phyloP scores from a whole-genome alignment of 257 asterid genomes.

The Echites panduratus region DNA sequence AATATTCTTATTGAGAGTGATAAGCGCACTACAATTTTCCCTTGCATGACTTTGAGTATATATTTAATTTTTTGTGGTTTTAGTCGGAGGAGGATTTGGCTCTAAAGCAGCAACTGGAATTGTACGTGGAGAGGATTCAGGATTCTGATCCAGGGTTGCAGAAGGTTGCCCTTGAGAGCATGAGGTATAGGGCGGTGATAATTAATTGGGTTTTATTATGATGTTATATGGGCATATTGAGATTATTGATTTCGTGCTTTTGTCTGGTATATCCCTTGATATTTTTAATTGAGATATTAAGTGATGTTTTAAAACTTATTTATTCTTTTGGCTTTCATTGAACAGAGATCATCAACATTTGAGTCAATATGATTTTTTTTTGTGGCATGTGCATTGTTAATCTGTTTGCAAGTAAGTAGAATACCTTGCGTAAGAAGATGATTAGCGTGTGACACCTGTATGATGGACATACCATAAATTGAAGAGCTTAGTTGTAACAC shows the following conservation, averaged over 20 bases:
- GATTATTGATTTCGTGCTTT: not conserved
- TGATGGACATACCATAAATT: not conserved
- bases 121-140: conserved; percentile 87
- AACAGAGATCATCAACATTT: not conserved
- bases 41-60: not conserved
- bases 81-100: conserved; percentile 96
- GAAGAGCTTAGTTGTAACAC: not conserved
- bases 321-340: not conserved
- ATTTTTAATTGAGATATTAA: not conserved
- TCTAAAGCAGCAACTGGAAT: conserved; percentile 79
- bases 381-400: not conserved
- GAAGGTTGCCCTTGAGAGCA: conserved; percentile 84
- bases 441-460: not conserved
- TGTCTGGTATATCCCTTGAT: not conserved
- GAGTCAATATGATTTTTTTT: not conserved
- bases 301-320: not conserved
- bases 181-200: conserved; percentile 50
- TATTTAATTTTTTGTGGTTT: not conserved
- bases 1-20: not conserved
- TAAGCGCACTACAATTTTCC: not conserved
- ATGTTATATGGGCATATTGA: not conserved
- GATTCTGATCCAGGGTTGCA: conserved; percentile 82
- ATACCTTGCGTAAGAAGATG: not conserved
- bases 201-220: not conserved
- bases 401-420: not conserved